These are phyloP conservation scores for Cordyceps fumosorosea DNA, from an alignment of 2,329 filamentous ascomycete genomes.

Conservation along the genomic window DNA sequence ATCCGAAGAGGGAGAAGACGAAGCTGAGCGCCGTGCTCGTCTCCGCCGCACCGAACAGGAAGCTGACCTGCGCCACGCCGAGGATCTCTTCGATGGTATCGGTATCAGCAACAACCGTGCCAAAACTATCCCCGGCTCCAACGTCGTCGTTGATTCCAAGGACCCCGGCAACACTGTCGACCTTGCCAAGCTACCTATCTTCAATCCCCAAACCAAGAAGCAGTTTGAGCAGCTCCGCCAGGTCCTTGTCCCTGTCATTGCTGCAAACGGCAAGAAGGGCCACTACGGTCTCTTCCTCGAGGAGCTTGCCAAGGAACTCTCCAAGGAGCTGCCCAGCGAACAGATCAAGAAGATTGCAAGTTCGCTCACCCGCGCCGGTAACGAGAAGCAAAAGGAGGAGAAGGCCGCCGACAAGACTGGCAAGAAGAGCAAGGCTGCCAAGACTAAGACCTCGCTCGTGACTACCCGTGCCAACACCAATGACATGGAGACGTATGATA, in stretches of 20 bases:
- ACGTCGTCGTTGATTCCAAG: slow-evolving; percentile 61
- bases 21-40: slow-evolving; percentile 65
- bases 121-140: slow-evolving; percentile 55
- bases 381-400: slow-evolving; percentile 99
- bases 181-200: slow-evolving; percentile 70
- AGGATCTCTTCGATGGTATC: slow-evolving; percentile 80
- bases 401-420: slow-evolving; percentile 87
- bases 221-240: slow-evolving; percentile 78
- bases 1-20: slow-evolving; percentile 61
- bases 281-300: slow-evolving; percentile 87
- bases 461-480: slow-evolving; percentile 53
- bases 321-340: slow-evolving; percentile 80
- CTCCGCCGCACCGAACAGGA: slow-evolving; percentile 78
- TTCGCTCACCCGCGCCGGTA: slow-evolving; percentile 78
- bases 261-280: slow-evolving; percentile 72
- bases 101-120: slow-evolving; percentile 62
- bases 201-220: slow-evolving; percentile 81
- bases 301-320: slow-evolving; percentile 82
- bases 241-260: slow-evolving; percentile 71
- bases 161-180: slow-evolving; percentile 78
- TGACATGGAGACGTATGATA: slow-evolving; percentile 74
- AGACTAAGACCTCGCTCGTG: slow-evolving; percentile 83
- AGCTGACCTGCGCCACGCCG: slow-evolving; percentile 79
- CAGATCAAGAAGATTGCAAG: slow-evolving; percentile 96
- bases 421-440: slow-evolving; percentile 95